Evolutionary conservation across 2,329 filamentous ascomycete genomes (phyloP), one percentile per base, ranked within the genome.

Genomic region (Aspergillus novoparasiticus): DNA sequence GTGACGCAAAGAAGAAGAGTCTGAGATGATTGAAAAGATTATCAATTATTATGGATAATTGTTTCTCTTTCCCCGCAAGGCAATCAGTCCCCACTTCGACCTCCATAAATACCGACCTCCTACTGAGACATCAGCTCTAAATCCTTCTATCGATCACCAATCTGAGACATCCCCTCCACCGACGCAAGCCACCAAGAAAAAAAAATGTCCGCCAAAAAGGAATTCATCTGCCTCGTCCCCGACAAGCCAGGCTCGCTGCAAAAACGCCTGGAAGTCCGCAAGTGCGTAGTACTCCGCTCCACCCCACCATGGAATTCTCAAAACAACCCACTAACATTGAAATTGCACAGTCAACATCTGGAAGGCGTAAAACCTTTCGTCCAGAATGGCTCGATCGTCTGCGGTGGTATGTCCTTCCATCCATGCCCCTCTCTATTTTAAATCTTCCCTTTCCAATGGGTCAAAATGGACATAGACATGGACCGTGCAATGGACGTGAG

Each of bases 141-240:
- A 26, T 23, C 41, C 50, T 46, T 34, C 23, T 46, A 41, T 32
- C 34, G 16, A 16, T 30, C 23, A 19, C 39, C 19, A 8, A 55
- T n/a, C 9, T 21, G 19, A 23, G 9, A 26, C 30, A 61, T 39
- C 6, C 11, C 23, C 50, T 23, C 19, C n/a, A 11, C 21, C n/a
- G 21, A 50, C 46, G 3, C 48, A 26, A 23, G 6, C 28, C 48
- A 34, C 26, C 4, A 28, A 50, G 14, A 10, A 11, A 32, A 14
- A 12, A 48, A 23, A 16, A 63, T 64, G 56, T 50, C 61, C 32
- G n/a, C 74, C 54, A 85, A 84, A 73, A 84, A 80, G 64, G 88
- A 91, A 76, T 93, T 88, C 82, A 84, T 93, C 43, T 88, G 89
- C 69, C 82, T 92, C 62, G 73, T 91, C 43, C 90, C 88, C 14